Evolutionary conservation across 2,329 filamentous ascomycete species (phyloP).

Genomic region (Talaromyces funiculosus): DNA sequence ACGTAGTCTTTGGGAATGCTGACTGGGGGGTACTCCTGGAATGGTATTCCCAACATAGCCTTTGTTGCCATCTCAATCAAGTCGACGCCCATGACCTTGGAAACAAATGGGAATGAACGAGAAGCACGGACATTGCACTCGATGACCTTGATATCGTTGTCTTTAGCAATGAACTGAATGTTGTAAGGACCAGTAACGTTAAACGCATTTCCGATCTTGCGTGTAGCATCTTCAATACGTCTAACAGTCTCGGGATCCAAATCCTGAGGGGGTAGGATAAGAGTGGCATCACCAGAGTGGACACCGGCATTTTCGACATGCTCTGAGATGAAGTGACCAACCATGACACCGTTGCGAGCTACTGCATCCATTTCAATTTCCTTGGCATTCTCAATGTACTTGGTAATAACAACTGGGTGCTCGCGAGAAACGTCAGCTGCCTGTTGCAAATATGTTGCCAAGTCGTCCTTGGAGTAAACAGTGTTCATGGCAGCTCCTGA

Average conservation of each 20-base stretch:
- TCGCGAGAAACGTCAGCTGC: constrained; percentile 90
- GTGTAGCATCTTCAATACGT: constrained; percentile 88
- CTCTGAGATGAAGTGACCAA: constrained; percentile 96
- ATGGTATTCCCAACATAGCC: constrained; percentile 81
- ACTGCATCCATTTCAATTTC: constrained; percentile 99
- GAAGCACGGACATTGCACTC: constrained; percentile 98
- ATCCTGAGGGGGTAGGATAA: constrained; percentile 93
- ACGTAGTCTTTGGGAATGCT: constrained; percentile 76
- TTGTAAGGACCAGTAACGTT: constrained; percentile 97
- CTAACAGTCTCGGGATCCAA: constrained; percentile 80
- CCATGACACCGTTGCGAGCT: constrained; percentile 78
- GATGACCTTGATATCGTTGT: constrained; percentile 99
- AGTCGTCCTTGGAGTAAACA: constrained; percentile 90
- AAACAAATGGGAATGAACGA: constrained; percentile 94
- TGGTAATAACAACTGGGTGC: constrained; percentile 96
- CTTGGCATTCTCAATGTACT: constrained; percentile 99
- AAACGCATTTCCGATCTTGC: constrained; percentile 88
- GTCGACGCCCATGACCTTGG: constrained; percentile 96
- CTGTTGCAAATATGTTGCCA: constrained; percentile 82
- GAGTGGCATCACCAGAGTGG: constrained; percentile 93
- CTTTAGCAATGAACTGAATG: constrained; percentile 99
- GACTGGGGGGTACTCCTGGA: constrained; percentile 73
- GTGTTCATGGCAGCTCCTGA: constrained; percentile 99
- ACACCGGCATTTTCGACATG: constrained; percentile 98
- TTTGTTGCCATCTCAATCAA: constrained; percentile 98